Conservation (phyloP, 805 yeast species). For the Cyberlindnera galapagoensis region DNA sequence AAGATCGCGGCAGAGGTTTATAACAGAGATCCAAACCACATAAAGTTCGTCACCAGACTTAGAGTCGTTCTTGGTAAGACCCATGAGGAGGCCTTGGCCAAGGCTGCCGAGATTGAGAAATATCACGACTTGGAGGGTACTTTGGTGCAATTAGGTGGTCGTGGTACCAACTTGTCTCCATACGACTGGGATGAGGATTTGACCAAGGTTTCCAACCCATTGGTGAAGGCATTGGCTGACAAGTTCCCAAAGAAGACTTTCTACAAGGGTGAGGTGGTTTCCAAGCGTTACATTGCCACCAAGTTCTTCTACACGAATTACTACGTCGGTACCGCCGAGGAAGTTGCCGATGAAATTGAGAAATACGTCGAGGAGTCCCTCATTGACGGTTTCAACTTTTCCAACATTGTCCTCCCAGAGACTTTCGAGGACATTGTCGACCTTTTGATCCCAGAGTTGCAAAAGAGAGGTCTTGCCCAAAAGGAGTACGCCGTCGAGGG, state of each 20-base stretch:
- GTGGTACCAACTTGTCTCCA: constrained; percentile 36
- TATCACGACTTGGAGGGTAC: constrained; percentile 37
- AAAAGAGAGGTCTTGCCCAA: constrained; percentile 32
- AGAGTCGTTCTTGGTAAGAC: constrained; percentile 34
- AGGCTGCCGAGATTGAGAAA: constrained; percentile 27
- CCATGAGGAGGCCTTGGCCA: constrained; percentile 34
- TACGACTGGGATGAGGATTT: constrained; percentile 42
- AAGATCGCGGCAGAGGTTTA: constrained; percentile 28
- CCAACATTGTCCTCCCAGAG: constrained; percentile 35
- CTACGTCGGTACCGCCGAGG: constrained; percentile 30
- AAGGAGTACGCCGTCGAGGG: constrained; percentile 24
- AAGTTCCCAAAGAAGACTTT: constrained; percentile 22
- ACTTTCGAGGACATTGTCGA: constrained; percentile 36
- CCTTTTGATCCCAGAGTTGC: constrained; percentile 29
- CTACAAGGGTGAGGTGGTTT: constrained; percentile 22
- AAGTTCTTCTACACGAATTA: constrained; percentile 19
- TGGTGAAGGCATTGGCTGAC: constrained; percentile 28
- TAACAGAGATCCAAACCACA: constrained; percentile 32
- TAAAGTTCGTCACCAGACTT: constrained; percentile 33
- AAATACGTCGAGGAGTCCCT: constrained; percentile 33
- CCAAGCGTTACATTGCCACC: constrained; percentile 26
- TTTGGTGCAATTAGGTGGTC: constrained; percentile 40
- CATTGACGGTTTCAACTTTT: constrained; percentile 38
- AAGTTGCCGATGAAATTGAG: constrained; percentile 37
- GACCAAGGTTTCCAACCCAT: constrained; percentile 28